phyloP scores from a whole-genome alignment of 139 green algal genomes.

The Nannochloris sp. region DNA sequence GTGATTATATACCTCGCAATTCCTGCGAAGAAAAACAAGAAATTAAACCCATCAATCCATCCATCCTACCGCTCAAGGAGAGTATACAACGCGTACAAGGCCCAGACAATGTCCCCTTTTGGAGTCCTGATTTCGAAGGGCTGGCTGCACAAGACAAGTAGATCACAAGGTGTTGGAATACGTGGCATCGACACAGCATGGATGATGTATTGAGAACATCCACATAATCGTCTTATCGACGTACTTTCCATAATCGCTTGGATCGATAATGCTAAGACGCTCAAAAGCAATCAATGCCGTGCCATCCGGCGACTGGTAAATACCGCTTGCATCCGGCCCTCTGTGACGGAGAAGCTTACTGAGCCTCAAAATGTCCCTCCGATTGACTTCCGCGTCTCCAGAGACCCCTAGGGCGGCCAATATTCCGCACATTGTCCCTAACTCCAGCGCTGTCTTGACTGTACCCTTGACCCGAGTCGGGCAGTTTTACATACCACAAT shows the following conservation, averaged over 20 bases:
- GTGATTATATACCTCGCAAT: constrained; percentile 69
- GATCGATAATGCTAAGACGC: constrained; percentile 57
- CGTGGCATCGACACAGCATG: neutral
- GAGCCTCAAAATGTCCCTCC: constrained; percentile 31
- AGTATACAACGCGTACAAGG: constrained; percentile 34
- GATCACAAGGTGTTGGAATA: too few relatives aligned
- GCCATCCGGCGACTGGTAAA: constrained; percentile 37
- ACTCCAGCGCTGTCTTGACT: constrained; percentile 5
- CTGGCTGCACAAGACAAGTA: constrained; percentile 34
- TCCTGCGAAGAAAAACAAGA: constrained; percentile 25
- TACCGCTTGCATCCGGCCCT: constrained; percentile 38
- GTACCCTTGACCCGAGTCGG: neutral
- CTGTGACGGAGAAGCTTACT: constrained; percentile 38
- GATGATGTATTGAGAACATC: neutral
- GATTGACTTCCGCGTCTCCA: constrained; percentile 36
- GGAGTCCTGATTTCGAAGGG: constrained; percentile 45
- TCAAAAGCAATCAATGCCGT: constrained; percentile 45
- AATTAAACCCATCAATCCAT: neutral
- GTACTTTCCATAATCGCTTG: constrained; percentile 41
- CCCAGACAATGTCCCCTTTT: constrained; percentile 46
- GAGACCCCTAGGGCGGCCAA: constrained; percentile 41
- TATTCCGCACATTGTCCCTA: constrained; percentile 53
- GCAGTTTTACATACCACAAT: too few relatives aligned
- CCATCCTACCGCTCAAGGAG: too few relatives aligned
- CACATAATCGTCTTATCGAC: neutral